phyloP scores from a whole-genome alignment of 257 asterid species.

The Penstemon newberryi region DNA sequence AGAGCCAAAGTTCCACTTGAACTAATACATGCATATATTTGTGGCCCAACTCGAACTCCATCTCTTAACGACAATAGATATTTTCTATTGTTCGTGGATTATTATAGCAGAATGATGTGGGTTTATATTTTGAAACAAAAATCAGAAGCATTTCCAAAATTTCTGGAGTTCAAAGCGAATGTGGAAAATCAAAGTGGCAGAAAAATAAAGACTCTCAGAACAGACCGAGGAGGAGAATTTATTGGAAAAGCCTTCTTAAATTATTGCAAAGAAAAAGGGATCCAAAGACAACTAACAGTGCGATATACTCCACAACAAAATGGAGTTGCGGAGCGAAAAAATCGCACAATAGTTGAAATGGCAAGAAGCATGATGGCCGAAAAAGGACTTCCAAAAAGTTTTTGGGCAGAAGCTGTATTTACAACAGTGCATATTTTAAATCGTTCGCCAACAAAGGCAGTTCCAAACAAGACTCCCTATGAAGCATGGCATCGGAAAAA shows the following conservation, averaged over 20 bases:
- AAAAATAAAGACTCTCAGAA: background rate
- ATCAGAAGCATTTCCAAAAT: background rate
- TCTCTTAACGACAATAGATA: background rate
- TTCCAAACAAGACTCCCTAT: background rate
- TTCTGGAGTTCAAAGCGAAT: background rate
- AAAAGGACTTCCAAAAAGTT: conserved; percentile 2
- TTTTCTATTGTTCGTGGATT: background rate
- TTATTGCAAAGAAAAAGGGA: conserved; percentile 10
- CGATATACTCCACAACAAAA: conserved; percentile 16
- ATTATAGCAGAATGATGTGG: background rate
- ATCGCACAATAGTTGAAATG: background rate
- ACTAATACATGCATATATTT: too few species aligned
- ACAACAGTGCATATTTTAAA: background rate
- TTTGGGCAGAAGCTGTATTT: background rate
- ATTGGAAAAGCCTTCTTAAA: background rate
- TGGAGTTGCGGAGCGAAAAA: background rate
- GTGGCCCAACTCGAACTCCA: too few species aligned
- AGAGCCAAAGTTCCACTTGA: too few species aligned
- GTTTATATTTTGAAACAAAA: background rate
- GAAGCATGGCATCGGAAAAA: background rate
- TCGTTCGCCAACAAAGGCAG: background rate
- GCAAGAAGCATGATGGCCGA: background rate
- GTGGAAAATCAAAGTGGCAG: background rate
- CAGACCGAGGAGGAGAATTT: background rate
- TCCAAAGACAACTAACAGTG: background rate